Evolutionary conservation across 768 basidiomycete genomes (phyloP).

Genomic region (Porpolomopsis calyptriformis): DNA sequence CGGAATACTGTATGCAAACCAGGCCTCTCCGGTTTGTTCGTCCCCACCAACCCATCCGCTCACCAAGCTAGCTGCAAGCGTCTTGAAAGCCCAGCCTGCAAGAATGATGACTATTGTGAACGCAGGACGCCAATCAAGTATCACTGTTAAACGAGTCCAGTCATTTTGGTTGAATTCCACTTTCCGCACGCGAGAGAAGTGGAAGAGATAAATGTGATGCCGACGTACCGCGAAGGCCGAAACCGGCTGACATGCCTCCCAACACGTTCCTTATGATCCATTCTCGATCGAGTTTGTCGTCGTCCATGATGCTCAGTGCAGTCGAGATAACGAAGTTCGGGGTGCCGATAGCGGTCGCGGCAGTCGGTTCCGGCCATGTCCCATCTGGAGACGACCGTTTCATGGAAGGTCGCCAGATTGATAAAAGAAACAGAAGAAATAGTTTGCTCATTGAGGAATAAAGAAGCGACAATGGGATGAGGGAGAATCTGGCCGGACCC

Average conservation of each 20-base stretch:
- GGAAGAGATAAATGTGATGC: too few species aligned
- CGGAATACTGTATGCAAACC: slow-evolving; percentile 79
- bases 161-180: background rate
- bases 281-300: slow-evolving; percentile 66
- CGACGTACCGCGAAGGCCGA: slow-evolving; percentile 63
- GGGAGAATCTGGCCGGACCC: slow-evolving; percentile 40
- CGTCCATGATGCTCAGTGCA: slow-evolving; percentile 52
- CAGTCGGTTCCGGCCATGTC: background rate
- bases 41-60: slow-evolving; percentile 59
- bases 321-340: slow-evolving; percentile 27
- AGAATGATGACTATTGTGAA: slow-evolving; percentile 71
- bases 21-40: slow-evolving; percentile 48
- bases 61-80: slow-evolving; percentile 46
- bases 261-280: slow-evolving; percentile 79
- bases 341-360: slow-evolving; percentile 5
- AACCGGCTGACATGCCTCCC: slow-evolving; percentile 81
- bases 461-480: slow-evolving; percentile 68
- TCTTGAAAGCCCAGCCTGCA: slow-evolving; percentile 64
- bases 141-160: slow-evolving; percentile 35
- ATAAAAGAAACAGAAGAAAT: slow-evolving; percentile 71
- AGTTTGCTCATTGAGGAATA: slow-evolving; percentile 80
- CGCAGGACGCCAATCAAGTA: slow-evolving; percentile 63
- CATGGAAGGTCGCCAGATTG: slow-evolving; percentile 61
- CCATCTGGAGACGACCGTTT: background rate
- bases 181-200: too few species aligned